Evolutionary conservation across 495 filamentous ascomycete genomes (phyloP), one percentile per base, ranked within the genome.

Genomic region (Xylaria telfairii): DNA sequence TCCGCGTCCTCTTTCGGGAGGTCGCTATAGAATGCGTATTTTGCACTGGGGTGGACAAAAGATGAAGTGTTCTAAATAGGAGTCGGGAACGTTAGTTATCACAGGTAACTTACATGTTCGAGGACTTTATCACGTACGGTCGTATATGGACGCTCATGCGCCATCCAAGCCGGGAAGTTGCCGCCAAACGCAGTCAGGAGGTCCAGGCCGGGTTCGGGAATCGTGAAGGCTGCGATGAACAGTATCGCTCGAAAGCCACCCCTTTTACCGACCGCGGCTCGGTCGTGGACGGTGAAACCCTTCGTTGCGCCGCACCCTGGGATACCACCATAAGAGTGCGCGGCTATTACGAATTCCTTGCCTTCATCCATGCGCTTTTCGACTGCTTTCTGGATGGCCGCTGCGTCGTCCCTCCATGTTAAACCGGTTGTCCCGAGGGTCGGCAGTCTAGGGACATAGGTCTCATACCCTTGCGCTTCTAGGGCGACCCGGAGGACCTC

Each of bases 201-300:
- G 53, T 59, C 32, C 9, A 65, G n/a, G 13, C 65, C 61, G 0
- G 65, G 59, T 9, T 51, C 56, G 3, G 65, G 61, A 8, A 70
- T 26, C 15, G 61, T 71, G 8, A 72, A 67, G 28, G 68, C 67
- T 5, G 73, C 64, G 8, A 83, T 79, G 64, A 82, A 83, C 3
- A 84, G 46, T 21, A 84, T 67, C 34, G 74, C 66, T 17, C 76
- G 57, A 21, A 84, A 75, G 0, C 81, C 79, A 0, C 77, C 75
- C 34, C 76, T 72, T n/a, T 74, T 68, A 2, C 79, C 82, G 51
- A 74, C 63, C 2, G 68, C 71, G 8, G 73, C 73, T 19, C 82
- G 78, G 17, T 77, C 68, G 46, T 72, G 46, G 44, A 74, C 70
- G 30, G 73, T 78, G 28, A 70, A 68, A 12, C 73, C 75, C 41